phyloP scores from a whole-genome alignment of 73 alveolate species.

The Tetrahymena borealis region DNA sequence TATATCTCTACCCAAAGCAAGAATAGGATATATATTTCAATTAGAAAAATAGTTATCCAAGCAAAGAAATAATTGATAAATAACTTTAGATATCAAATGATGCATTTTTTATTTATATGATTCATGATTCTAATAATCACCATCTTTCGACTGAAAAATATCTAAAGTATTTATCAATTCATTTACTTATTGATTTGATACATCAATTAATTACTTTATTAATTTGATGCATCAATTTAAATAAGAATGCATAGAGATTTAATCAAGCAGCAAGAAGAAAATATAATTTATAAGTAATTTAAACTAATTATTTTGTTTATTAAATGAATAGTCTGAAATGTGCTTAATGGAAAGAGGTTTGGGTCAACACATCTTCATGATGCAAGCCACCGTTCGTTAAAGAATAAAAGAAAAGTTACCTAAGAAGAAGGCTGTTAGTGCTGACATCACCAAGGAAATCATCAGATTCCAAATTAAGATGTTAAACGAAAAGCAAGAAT shows the following conservation, averaged over 20 bases:
- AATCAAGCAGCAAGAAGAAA: no score
- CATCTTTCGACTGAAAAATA: background rate
- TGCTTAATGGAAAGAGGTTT: conserved; percentile 41
- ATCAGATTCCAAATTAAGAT: conserved; percentile 38
- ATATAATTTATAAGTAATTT: no score
- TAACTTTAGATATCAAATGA: background rate
- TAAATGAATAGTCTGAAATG: conserved; percentile 31
- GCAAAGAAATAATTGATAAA: background rate
- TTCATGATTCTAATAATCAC: background rate
- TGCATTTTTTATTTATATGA: background rate
- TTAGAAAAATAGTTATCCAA: no score
- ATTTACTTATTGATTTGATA: no score
- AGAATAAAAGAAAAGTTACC: conserved; percentile 46
- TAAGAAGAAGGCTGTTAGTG: conserved; percentile 19
- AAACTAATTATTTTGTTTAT: background rate
- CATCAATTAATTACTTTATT: no score
- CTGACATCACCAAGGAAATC: conserved; percentile 30
- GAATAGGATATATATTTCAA: no score
- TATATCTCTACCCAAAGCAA: no score
- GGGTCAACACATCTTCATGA: conserved; percentile 42
- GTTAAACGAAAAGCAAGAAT: conserved; percentile 25
- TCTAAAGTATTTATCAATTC: background rate
- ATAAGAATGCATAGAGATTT: no score
- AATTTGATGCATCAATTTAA: no score
- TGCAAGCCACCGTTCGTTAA: conserved; percentile 39